Base-by-base conservation (phyloP, 192 early-diverging fungal genomes). In the Podila verticillata region DNA sequence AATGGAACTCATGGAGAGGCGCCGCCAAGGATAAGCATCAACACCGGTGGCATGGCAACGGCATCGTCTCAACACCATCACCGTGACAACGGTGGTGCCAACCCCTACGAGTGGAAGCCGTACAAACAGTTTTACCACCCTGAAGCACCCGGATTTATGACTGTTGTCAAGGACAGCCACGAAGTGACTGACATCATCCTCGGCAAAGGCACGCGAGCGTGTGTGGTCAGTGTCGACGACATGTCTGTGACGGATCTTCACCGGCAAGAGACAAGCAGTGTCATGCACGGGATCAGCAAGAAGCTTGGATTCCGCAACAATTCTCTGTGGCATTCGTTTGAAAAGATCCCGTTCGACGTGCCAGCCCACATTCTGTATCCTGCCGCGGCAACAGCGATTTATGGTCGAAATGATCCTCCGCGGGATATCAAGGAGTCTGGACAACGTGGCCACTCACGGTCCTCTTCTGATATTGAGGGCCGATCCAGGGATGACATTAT, bases 281-380 rank as follows among this genome's bases (percentile, higher is more conserved):
- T 32, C 17, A 60, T 60, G 13, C 58, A 60, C 26, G 58, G 58
- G 12, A 60, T 60, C 30, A 26, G 58, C 13, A 78, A 70, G 58
- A 70, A 66, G 24, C 35, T 70, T 7, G 75, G 75, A 3, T 78
- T 70, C 56, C 47, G 51, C 44, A 62, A 58, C 31, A 65, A 29
- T 0, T 48, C 61, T 2, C 62, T 80, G 3, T 80, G 77, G 77
- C 70, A 80, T 60, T 80, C 77, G 24, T 80, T 80, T 44, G 77
- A 80, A 51, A 80, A 72, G 66, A 80, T 80, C 6, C 77, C 77
- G 2, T 80, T 80, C n/a, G 77, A 80, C 44, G 77, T 80, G 4
- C 77, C 77, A 10, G 54, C 77, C 17, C 61, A 72, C 39, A 80
- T 80, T 35, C 48, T 80, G 13, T 80, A 68, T 30, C 70, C 77